These are phyloP conservation scores for Globisporangium irregulare DNA, from an alignment of 352 stramenopile genomes.

Conservation along the genomic window DNA sequence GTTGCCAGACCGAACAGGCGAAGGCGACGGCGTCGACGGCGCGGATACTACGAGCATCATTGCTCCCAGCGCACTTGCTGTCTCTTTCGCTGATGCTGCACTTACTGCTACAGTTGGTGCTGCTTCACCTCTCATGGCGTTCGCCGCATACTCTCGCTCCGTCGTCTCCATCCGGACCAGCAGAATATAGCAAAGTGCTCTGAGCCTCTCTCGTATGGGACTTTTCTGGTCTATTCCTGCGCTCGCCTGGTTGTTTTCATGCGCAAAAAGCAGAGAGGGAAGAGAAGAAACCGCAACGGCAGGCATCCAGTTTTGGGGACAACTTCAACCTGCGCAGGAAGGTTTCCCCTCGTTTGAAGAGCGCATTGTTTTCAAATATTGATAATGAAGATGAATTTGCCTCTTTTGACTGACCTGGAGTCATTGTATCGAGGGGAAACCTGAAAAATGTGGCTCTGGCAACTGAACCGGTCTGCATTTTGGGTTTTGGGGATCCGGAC, in stretches of 20 bases:
- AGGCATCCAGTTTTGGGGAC: neutral
- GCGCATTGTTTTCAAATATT: neutral
- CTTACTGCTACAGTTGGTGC: neutral
- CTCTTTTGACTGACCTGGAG: neutral
- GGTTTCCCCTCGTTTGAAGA: neutral
- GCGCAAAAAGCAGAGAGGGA: neutral
- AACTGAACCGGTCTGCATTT: neutral
- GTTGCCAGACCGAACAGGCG: constrained; percentile 12
- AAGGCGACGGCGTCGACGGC: neutral
- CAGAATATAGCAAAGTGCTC: constrained; percentile 3
- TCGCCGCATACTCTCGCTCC: neutral
- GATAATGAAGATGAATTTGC: neutral
- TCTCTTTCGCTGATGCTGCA: neutral
- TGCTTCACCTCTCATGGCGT: neutral
- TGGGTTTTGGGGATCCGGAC: neutral
- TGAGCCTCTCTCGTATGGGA: neutral
- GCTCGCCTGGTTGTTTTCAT: neutral
- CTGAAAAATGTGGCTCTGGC: neutral
- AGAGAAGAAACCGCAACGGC: constrained; percentile 2
- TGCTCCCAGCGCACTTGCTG: neutral
- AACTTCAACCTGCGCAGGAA: constrained; percentile 1
- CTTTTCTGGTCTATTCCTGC: neutral
- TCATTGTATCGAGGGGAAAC: constrained; percentile 15
- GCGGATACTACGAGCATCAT: neutral
- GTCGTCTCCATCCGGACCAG: constrained; percentile 2